Base-by-base conservation (phyloP, 1,139 yeast species). In the Zygosaccharomyces sapae region DNA sequence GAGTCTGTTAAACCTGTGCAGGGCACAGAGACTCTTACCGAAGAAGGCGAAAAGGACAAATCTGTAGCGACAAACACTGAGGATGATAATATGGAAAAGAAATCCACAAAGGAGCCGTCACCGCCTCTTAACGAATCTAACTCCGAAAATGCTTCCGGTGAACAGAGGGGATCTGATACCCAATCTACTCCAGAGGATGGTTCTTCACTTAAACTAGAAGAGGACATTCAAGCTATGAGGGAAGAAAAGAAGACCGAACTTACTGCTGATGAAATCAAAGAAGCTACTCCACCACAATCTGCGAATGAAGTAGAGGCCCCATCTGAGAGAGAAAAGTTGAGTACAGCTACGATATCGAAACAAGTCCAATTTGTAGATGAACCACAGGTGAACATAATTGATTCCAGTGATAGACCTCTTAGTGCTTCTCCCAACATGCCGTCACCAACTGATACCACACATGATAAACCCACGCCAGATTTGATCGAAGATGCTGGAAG, bases 341-440 rank as follows among this genome's bases (percentile, higher is more conserved):
- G 7, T 9, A 3, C 27, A 12, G n/a, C 24, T n/a, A 38, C 10
- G 9, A 8, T 27, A 5, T 33, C 47, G 5, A 58, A 55, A 33
- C 62, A 57, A 43, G 62, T 59, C 5, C 46, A 58, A 1, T 60
- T 61, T 44, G 52, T 51, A 1, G 47, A 44, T 4, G 37, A 45
- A 35, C 55, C 54, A 5, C 52, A 51, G 19, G 49, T 56, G 19
- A 47, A 49, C 7, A 24, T 54, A 5, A 53, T 60, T 8, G 52
- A 55, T 25, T 33, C 46, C 4, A 37, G 48, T 12, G 44, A 36
- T n/a, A 50, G 59, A 18, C 49, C 56, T 1, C 43, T 51, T 13
- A 22, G 43, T 40, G 10, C 38, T 47, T 4, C 39, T 33, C 9
- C 43, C n/a, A n/a, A n/a, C n/a, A n/a, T n/a, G n/a, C n/a, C n/a